These are phyloP conservation scores for Talaromyces sp. DNA, from an alignment of 2,329 filamentous ascomycete species.

Conservation along the genomic window DNA sequence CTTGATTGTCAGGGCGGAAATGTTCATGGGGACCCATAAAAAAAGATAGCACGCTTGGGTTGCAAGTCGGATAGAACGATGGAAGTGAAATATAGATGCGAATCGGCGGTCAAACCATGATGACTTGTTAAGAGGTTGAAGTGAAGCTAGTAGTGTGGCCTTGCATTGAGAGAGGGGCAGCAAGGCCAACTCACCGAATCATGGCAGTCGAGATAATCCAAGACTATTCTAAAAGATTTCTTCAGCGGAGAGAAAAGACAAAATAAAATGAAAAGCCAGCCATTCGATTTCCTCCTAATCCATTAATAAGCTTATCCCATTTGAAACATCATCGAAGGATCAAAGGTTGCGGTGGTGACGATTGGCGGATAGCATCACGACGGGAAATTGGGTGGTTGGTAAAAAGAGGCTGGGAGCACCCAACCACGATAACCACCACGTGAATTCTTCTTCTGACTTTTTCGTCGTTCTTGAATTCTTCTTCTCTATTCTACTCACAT, in stretches of 20 bases:
- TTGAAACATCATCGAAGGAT: neutral
- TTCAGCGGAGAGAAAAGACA: neutral
- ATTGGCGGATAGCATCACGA: conserved; percentile 9
- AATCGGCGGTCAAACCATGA: neutral
- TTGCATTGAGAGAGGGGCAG: neutral
- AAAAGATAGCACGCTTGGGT: too few species aligned
- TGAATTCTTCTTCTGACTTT: neutral
- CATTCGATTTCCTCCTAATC: neutral
- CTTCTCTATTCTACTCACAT: neutral
- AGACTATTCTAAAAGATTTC: neutral
- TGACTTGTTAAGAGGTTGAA: neutral
- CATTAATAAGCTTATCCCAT: neutral
- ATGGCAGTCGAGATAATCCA: neutral
- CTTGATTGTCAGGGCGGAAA: neutral
- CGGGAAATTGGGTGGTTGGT: conserved; percentile 18
- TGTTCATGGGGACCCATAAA: neutral
- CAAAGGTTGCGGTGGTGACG: neutral
- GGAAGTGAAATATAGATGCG: neutral
- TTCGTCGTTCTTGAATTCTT: neutral
- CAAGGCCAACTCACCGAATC: neutral
- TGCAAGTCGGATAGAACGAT: neutral
- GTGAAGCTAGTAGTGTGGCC: neutral
- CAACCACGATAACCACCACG: conserved; percentile 5
- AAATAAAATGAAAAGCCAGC: neutral
- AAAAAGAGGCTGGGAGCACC: conserved; percentile 16